These are phyloP conservation scores for Globisporangium radiosum DNA, from an alignment of 352 stramenopile genomes.

Conservation along the genomic window DNA sequence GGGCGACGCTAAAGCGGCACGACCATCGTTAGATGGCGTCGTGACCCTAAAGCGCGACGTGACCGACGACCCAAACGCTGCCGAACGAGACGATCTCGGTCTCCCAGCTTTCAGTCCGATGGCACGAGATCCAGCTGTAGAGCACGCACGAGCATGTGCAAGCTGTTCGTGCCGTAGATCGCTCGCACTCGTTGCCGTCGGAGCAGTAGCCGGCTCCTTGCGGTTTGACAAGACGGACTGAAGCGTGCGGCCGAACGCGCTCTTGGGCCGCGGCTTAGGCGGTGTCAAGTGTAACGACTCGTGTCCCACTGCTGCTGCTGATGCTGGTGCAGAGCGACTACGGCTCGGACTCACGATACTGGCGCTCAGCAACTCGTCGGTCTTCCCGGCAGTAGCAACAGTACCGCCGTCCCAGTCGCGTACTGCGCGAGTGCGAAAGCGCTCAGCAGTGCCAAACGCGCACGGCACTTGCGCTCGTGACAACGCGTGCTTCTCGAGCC, in stretches of 20 bases:
- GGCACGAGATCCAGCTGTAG: too few relatives aligned
- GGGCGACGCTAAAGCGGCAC: not conserved
- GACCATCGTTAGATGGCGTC: not conserved
- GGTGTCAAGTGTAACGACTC: not conserved
- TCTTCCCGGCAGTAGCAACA: not conserved
- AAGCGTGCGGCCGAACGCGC: slow-evolving; percentile 17
- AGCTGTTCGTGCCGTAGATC: not conserved
- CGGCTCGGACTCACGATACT: too few relatives aligned
- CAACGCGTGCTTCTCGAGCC: slow-evolving; percentile 25
- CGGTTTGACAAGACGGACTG: slow-evolving; percentile 7
- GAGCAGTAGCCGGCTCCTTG: not conserved
- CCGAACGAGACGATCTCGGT: too few relatives aligned
- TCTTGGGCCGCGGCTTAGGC: slow-evolving; percentile 12
- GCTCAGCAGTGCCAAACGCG: slow-evolving; percentile 7
- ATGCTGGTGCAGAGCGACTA: not conserved
- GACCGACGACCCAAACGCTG: slow-evolving; percentile 26
- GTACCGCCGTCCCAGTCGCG: too few relatives aligned
- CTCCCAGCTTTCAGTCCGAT: too few relatives aligned
- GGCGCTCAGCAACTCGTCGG: not conserved
- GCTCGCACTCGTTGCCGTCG: not conserved
- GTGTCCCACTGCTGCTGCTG: not conserved
- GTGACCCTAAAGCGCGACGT: slow-evolving; percentile 20
- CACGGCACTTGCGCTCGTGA: not conserved
- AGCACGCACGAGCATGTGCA: too few relatives aligned
- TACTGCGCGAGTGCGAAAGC: slow-evolving; percentile 3